phyloP scores from a whole-genome alignment of 306 rosid species.

The Lotus japonicus region DNA sequence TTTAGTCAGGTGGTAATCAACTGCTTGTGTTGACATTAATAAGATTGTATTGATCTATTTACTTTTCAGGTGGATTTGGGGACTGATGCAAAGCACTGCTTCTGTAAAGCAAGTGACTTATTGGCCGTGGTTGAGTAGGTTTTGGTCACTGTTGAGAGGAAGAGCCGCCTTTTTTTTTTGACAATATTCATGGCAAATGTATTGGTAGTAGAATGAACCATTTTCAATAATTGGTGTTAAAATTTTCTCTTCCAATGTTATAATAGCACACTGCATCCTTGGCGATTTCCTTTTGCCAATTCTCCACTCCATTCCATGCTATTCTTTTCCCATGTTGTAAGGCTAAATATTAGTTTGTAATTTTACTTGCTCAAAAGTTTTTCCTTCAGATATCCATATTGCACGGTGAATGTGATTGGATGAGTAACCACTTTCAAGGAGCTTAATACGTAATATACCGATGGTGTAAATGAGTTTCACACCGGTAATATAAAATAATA shows the following conservation, averaged over 20 bases:
- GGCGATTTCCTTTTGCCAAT: not conserved
- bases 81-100: constrained; percentile 64
- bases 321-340: not conserved
- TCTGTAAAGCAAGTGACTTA: constrained; percentile 77
- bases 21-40: not conserved
- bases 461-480: too few relatives aligned
- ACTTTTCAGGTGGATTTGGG: constrained; percentile 91
- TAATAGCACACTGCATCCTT: not conserved
- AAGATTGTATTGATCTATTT: not conserved
- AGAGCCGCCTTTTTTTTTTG: not conserved
- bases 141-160: not conserved
- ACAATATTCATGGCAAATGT: not conserved
- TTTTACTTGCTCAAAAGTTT: too few relatives aligned
- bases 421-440: too few relatives aligned
- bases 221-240: not conserved
- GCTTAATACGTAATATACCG: too few relatives aligned
- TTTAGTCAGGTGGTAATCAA: too few relatives aligned
- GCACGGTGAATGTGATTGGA: too few relatives aligned
- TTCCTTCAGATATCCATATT: too few relatives aligned
- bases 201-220: not conserved
- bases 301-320: too few relatives aligned
- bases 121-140: constrained; percentile 76
- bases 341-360: too few relatives aligned
- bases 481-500: too few relatives aligned
- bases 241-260: not conserved